Evolutionary conservation across 306 rosid species (phyloP).

Genomic region (Pterocarpus santalinus): DNA sequence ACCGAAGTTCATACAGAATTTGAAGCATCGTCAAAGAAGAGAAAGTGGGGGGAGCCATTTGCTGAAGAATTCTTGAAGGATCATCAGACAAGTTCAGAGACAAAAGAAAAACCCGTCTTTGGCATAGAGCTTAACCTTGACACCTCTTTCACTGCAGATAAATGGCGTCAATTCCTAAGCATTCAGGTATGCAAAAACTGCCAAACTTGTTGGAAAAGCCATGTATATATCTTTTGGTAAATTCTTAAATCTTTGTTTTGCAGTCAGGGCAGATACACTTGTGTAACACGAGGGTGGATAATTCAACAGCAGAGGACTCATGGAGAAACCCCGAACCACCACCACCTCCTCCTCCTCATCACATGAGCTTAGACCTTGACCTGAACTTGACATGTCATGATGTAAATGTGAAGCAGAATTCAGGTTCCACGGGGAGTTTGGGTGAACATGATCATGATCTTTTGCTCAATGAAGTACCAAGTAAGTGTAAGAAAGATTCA

Average conservation of each 20-base stretch:
- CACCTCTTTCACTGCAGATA: slow-evolving; percentile 69
- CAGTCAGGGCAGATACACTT: slow-evolving; percentile 88
- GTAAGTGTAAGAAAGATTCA: slow-evolving; percentile 36
- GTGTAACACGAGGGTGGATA: slow-evolving; percentile 65
- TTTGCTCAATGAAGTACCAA: too few relatives aligned
- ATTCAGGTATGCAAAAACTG: too few relatives aligned
- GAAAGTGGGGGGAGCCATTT: slow-evolving; percentile 66
- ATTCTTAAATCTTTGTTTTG: not conserved
- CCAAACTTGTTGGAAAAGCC: too few relatives aligned
- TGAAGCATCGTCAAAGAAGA: slow-evolving; percentile 67
- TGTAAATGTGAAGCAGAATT: slow-evolving; percentile 41
- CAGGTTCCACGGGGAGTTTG: not conserved
- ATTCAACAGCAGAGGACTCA: slow-evolving; percentile 63
- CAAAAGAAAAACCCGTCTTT: slow-evolving; percentile 46
- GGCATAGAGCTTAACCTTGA: slow-evolving; percentile 68
- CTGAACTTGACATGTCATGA: slow-evolving; percentile 68
- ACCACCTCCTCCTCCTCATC: slow-evolving; percentile 10
- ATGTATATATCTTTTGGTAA: too few relatives aligned
- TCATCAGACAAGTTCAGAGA: slow-evolving; percentile 53
- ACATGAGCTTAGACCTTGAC: slow-evolving; percentile 81
- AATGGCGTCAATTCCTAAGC: slow-evolving; percentile 72
- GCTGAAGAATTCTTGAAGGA: slow-evolving; percentile 52
- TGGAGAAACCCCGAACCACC: slow-evolving; percentile 53
- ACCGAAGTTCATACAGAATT: slow-evolving; percentile 55
- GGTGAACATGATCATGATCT: not conserved